Base-by-base conservation (phyloP, 768 basidiomycete genomes). In the Chlorophyllum brunneum region DNA sequence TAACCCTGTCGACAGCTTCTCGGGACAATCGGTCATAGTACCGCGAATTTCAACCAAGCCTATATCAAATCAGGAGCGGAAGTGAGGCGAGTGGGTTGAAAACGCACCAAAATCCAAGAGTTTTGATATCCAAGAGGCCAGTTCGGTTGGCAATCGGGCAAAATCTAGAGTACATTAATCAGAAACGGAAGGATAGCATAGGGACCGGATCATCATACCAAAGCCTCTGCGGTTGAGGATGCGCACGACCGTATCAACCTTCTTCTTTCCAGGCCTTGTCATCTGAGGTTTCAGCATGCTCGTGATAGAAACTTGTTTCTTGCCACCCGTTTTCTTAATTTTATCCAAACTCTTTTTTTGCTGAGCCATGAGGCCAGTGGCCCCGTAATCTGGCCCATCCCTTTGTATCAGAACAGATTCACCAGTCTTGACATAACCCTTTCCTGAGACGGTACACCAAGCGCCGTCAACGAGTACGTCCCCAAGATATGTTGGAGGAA, bases 1-100 rank as follows among this genome's bases (percentile, higher is more conserved):
- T 16, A 80, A 79, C 3, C 92, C 94, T 5, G 88, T 85, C 11
- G 82, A 75, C 3, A 95, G 76, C 47, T 70, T 75, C 31, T 77
- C 68, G 0, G 88, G 88, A 59, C 89, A 91, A 58, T 93, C 91
- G 13, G 88, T 77, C 73, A 93, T 84, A 16, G 82, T 82, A 37
- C 80, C 80, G 37, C 76, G 77, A 59, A 91, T 82, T 54, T 85
- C 80, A 29, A 89, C 72, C 47, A 89, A 73, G 23, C 73, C 88
- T 86, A 52, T 7, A 22, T 34, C 20, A 23, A 8, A 37, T 48
- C 18, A 51, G 27, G 34, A 20, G n/a, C 4, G 43, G 39, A 13
- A 18, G n/a, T 36, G n/a, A 11, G n/a, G 4, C 10, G 15, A 23
- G 10, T 13, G 40, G 16, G n/a, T 15, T 18, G 40, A 22, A 30